Evolutionary conservation across 202 grass and related monocot species (phyloP).

Genomic region (Bolboschoenoplectus hybrid): DNA sequence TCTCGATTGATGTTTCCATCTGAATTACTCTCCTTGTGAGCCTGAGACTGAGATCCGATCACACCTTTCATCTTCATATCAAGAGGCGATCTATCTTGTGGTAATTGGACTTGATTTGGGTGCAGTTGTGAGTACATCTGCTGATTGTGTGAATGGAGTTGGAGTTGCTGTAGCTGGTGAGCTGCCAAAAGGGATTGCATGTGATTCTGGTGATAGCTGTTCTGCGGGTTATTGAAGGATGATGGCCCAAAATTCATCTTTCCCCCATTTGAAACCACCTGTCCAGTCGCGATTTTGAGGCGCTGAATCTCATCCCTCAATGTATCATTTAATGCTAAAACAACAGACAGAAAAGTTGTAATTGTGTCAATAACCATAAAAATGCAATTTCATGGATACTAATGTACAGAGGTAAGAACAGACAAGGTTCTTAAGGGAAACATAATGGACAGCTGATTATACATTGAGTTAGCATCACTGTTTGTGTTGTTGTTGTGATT

Average conservation of each 20-base stretch:
- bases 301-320: conserved; percentile 84
- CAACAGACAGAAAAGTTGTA: conserved; percentile 27
- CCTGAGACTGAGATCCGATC: conserved; percentile 33
- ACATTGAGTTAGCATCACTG: background rate
- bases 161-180: conserved; percentile 82
- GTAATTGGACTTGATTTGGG: conserved; percentile 53
- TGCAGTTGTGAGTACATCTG: conserved; percentile 52
- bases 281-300: conserved; percentile 84
- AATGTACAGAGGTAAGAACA: background rate
- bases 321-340: conserved; percentile 74
- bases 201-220: conserved; percentile 61
- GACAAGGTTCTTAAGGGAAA: background rate
- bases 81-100: conserved; percentile 42
- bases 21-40: conserved; percentile 28
- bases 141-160: conserved; percentile 65
- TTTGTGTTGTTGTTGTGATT: background rate
- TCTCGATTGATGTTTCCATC: conserved; percentile 17
- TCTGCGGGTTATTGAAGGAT: conserved; percentile 45
- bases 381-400: background rate
- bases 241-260: conserved; percentile 58
- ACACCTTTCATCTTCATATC: conserved; percentile 75
- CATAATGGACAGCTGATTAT: background rate
- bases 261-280: conserved; percentile 48
- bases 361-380: conserved; percentile 16
- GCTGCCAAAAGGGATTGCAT: conserved; percentile 70